phyloP scores from a whole-genome alignment of 305 asterid genomes.

The Fraxinus albicans region DNA sequence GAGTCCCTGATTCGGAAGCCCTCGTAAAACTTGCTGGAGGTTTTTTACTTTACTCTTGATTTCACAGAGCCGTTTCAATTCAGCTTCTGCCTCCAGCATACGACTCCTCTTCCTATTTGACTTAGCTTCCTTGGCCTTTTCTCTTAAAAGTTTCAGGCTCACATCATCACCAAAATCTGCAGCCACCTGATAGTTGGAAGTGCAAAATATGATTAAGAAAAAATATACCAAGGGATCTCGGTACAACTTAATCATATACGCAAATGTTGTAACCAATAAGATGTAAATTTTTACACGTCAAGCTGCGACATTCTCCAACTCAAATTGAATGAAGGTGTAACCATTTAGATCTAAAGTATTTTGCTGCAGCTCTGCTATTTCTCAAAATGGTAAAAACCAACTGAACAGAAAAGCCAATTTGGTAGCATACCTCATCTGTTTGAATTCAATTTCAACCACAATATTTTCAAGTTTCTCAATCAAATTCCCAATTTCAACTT shows the following conservation, averaged over 20 bases:
- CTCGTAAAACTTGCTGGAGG: slow-evolving; percentile 47
- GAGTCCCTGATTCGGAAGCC: slow-evolving; percentile 38
- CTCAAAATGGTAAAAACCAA: neutral
- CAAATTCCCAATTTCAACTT: neutral
- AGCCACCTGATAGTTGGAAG: slow-evolving; percentile 37
- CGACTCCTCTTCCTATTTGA: slow-evolving; percentile 30
- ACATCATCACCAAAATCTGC: slow-evolving; percentile 66
- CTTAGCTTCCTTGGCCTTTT: slow-evolving; percentile 62
- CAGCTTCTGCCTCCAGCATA: slow-evolving; percentile 50
- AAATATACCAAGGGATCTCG: neutral
- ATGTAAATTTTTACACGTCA: neutral
- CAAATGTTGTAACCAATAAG: neutral
- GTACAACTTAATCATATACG: neutral
- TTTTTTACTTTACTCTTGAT: slow-evolving; percentile 63
- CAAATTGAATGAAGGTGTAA: neutral
- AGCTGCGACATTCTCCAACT: neutral
- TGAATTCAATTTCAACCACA: neutral
- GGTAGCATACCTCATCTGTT: neutral
- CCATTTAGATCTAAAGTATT: neutral
- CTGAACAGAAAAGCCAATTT: neutral
- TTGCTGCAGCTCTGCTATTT: neutral
- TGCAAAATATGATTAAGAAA: slow-evolving; percentile 1
- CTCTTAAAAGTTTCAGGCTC: slow-evolving; percentile 66
- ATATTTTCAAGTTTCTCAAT: neutral
- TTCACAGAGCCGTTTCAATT: slow-evolving; percentile 75